phyloP scores from a whole-genome alignment of 192 early-diverging fungal species.

The Thamnidium elegans region DNA sequence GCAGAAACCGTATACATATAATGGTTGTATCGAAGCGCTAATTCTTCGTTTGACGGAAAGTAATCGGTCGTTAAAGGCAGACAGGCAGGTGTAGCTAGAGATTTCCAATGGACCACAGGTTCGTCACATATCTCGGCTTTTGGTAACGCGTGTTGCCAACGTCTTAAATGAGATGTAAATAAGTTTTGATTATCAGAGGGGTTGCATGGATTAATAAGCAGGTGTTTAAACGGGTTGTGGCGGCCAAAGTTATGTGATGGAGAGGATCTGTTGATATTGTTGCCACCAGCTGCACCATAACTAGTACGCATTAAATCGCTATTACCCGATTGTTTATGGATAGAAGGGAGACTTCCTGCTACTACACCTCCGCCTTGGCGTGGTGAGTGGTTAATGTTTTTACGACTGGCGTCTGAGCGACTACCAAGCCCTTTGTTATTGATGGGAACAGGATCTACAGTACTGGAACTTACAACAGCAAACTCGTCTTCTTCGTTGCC shows the following conservation, averaged over 20 bases:
- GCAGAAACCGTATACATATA: slow-evolving; percentile 73
- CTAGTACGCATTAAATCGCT: slow-evolving; percentile 32
- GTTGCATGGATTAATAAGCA: slow-evolving; percentile 69
- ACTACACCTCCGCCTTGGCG: slow-evolving; percentile 3
- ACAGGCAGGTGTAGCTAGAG: slow-evolving; percentile 88
- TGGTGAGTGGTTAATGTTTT: slow-evolving; percentile 21
- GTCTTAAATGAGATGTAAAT: slow-evolving; percentile 64
- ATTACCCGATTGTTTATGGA: slow-evolving; percentile 36
- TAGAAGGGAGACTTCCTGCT: slow-evolving; percentile 26
- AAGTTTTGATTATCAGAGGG: slow-evolving; percentile 53
- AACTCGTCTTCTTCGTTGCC: slow-evolving; percentile 48
- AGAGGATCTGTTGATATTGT: slow-evolving; percentile 21
- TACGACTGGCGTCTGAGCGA: slow-evolving; percentile 9
- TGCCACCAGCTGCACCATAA: neutral
- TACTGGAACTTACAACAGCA: slow-evolving; percentile 44
- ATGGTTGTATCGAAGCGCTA: slow-evolving; percentile 66
- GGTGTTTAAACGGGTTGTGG: slow-evolving; percentile 19
- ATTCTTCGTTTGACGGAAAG: slow-evolving; percentile 67
- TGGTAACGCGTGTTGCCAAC: slow-evolving; percentile 91
- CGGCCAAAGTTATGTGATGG: slow-evolving; percentile 22
- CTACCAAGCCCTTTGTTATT: slow-evolving; percentile 22
- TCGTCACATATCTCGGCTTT: slow-evolving; percentile 49
- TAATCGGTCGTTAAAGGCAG: slow-evolving; percentile 91
- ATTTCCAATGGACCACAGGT: slow-evolving; percentile 80
- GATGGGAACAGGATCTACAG: slow-evolving; percentile 51